Evolutionary conservation across 495 filamentous ascomycete genomes (phyloP), one percentile per base, ranked within the genome.

Genomic region (Parathielavia hyrcaniae): DNA sequence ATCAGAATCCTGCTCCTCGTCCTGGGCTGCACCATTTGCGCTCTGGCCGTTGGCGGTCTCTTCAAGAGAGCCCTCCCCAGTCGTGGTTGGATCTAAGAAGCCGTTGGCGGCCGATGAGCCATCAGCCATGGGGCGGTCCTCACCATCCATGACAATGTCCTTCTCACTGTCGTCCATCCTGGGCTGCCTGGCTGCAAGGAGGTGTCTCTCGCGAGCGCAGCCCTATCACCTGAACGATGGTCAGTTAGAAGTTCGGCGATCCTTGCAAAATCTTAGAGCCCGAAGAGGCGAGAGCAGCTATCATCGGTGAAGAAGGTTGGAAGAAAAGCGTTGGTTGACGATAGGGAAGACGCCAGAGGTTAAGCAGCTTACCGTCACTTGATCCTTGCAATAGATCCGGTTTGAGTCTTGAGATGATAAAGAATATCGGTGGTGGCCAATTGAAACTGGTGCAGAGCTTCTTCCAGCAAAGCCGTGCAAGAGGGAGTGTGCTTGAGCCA

Each of bases 61-160:
- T 4, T 59, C 30, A 2, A 61, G 32, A 11, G 59, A 57, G 23
- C 61, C 67, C 12, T 64, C 62, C 12, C 60, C 61, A 6, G 40
- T 53, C 22, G 36, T 58, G 30, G 52, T 50, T 14, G 54, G 49
- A 36, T 67, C 67, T 16, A 58, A 50, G 48, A 73, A 66, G 39
- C 74, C 74, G 55, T 77, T 79, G 36, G 69, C 53, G 8, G 60
- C 48, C 1, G 61, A 51, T 22, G 69, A 65, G 26, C 64, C 73
- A 47, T 72, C 71, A 17, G 55, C 46, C 69, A 72, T 65, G 52
- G 63, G 59, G 36, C 71, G 65, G 39, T 74, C 69, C 22, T 72
- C 71, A 19, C 68, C 68, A 23, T 76, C 75, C 71, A 73, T 74
- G 35, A 60, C 58, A 14, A 69, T 63, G 36, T 67, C 69, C 11